Base-by-base conservation (phyloP, 345 rosid species). In the Xanthoceras sorbifolium region DNA sequence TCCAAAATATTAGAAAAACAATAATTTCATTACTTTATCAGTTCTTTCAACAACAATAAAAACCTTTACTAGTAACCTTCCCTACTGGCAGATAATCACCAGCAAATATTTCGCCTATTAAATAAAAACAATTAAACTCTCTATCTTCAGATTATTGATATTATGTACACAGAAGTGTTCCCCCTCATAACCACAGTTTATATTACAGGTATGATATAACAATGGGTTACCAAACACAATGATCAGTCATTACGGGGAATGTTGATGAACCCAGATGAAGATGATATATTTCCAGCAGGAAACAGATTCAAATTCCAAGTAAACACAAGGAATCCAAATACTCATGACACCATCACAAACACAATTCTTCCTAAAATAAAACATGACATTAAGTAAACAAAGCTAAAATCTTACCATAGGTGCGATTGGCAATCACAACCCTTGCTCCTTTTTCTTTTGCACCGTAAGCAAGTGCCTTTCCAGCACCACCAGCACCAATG, bases 401-500 rank as follows among this genome's bases (percentile, higher is more conserved):
- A 61, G 68, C 62, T 55, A 73, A 77, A 59, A 59, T 64, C 61
- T 86, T 78, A 90, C 98, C 92, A 65, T 76, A 93, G 50, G 98
- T 92, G 38, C 99, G 92, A 84, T 96, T 96, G 55, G 98, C 94
- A 82, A 93, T 92, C 59, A 89, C 89, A 61, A 93, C 89, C 77
- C 87, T 90, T 0, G 97, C 98, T 23, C 98, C 98, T 69, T 96
- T 96, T 67, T 85, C 91, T 79, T 91, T 93, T 77, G 99, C 99
- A 77, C 98, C 98, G 76, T 86, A 96, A 78, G 93, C 98, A 79
- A 96, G 94, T 38, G 98, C 97, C 90, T 91, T 93, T 72, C 98
- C 97, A 73, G 98, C 94, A 78, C 98, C 97, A 61, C 99, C 98
- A 63, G 98, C 93, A 82, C 99, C 98, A 80, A 95, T 88, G 82